Conservation (phyloP, 306 rosid species). For the Notholithocarpus densiflorus region DNA sequence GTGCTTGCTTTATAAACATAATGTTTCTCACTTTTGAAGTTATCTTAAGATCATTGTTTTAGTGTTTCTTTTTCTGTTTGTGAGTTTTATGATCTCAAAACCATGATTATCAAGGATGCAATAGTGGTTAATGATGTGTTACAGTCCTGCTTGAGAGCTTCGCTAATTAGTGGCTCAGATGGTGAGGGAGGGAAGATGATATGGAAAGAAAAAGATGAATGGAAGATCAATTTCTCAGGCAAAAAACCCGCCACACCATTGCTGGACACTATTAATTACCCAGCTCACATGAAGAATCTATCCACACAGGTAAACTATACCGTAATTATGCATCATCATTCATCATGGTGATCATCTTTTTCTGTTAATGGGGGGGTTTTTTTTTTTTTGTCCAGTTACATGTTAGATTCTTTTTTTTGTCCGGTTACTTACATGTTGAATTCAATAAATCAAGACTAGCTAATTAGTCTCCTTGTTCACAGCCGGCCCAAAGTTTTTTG, state of each 20-base stretch:
- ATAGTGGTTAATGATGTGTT: slow-evolving; percentile 7
- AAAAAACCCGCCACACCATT: slow-evolving; percentile 73
- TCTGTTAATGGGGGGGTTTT: background rate
- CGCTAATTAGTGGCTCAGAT: slow-evolving; percentile 24
- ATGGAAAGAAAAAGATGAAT: slow-evolving; percentile 44
- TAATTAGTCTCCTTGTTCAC: background rate
- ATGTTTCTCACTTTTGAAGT: slow-evolving; percentile 1
- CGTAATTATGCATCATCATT: background rate
- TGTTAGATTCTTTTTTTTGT: background rate
- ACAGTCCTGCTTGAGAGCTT: slow-evolving; percentile 62
- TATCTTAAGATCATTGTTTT: background rate
- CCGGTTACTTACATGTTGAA: too few species aligned
- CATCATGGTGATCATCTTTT: background rate
- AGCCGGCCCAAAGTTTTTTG: background rate
- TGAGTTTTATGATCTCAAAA: too few species aligned
- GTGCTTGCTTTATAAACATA: background rate
- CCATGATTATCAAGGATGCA: slow-evolving; percentile 3
- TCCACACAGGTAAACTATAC: slow-evolving; percentile 46
- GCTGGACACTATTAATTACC: slow-evolving; percentile 76
- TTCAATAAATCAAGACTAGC: too few species aligned
- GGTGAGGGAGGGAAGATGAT: slow-evolving; percentile 38
- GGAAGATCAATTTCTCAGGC: slow-evolving; percentile 54
- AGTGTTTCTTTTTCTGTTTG: background rate
- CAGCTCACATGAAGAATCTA: slow-evolving; percentile 81
- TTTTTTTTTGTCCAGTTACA: too few species aligned